phyloP scores from a whole-genome alignment of 2,329 filamentous ascomycete species.

The Geoglossum cookeanum region DNA sequence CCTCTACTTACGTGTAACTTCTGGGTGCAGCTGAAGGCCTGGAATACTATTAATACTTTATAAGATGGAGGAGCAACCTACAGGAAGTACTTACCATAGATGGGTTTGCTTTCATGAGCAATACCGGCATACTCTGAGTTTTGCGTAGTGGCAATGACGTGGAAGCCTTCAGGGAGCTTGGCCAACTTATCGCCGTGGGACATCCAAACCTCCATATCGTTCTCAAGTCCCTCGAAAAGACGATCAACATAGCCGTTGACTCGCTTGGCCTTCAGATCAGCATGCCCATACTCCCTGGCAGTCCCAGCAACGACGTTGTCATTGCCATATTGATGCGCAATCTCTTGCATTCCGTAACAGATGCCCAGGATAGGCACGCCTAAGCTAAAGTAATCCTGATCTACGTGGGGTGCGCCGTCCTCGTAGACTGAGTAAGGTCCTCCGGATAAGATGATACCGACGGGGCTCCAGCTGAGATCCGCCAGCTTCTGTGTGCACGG shows the following conservation, averaged over 20 bases:
- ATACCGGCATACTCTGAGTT: constrained; percentile 71
- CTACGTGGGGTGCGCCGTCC: constrained; percentile 54
- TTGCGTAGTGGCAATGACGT: constrained; percentile 50
- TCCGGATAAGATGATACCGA: constrained; percentile 63
- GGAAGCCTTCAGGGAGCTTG: constrained; percentile 52
- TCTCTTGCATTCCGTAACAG: constrained; percentile 50
- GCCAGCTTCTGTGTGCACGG: constrained; percentile 67
- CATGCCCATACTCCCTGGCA: constrained; percentile 52
- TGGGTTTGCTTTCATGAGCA: constrained; percentile 47
- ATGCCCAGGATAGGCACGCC: constrained; percentile 41
- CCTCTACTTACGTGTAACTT: constrained; percentile 14
- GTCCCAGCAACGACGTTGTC: constrained; percentile 47
- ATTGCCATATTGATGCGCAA: constrained; percentile 48
- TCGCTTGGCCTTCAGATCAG: constrained; percentile 43
- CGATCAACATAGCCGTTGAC: constrained; percentile 44
- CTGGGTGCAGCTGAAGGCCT: constrained; percentile 51
- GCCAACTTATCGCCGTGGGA: constrained; percentile 75
- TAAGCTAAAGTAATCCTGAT: constrained; percentile 64
- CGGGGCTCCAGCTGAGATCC: constrained; percentile 61
- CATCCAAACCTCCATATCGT: constrained; percentile 63
- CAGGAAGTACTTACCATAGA: constrained; percentile 34
- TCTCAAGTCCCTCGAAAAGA: constrained; percentile 59
- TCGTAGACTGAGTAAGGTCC: constrained; percentile 69
- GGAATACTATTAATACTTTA: constrained; percentile 21
- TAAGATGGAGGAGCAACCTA: background rate